These are phyloP conservation scores for Decorospora gaudefroyi DNA, from an alignment of 2,329 filamentous ascomycete genomes.

Conservation along the genomic window DNA sequence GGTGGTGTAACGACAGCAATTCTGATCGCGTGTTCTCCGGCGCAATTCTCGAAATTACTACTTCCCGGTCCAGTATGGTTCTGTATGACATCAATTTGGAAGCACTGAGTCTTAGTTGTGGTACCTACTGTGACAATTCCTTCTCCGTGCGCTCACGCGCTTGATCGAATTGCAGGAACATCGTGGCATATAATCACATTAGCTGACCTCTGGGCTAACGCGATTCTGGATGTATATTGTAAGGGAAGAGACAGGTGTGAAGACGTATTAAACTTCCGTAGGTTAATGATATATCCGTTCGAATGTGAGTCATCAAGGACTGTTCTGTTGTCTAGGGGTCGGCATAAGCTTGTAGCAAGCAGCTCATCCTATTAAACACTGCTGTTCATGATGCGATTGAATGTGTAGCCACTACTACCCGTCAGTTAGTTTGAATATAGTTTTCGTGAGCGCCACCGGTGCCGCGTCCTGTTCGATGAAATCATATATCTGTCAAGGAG, in stretches of 20 bases:
- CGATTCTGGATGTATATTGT: no score
- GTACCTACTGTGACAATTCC: constrained; percentile 3
- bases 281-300: no score
- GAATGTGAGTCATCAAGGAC: neutral
- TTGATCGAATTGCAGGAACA: constrained; percentile 3
- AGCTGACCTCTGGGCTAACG: no score
- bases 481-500: no score
- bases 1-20: neutral
- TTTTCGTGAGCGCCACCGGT: neutral
- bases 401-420: no score
- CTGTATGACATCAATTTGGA: neutral
- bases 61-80: neutral
- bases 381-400: no score
- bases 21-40: neutral
- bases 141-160: neutral
- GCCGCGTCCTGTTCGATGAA: no score
- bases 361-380: no score
- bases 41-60: neutral
- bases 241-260: no score
- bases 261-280: no score
- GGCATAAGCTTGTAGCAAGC: neutral
- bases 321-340: neutral
- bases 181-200: neutral
- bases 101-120: neutral
- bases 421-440: neutral